A percentile compares a stretch with the other conserved stretches of the same genome.
Evolutionary conservation across 306 rosid species (phyloP).

Genomic region (Sicyos edulis): DNA sequence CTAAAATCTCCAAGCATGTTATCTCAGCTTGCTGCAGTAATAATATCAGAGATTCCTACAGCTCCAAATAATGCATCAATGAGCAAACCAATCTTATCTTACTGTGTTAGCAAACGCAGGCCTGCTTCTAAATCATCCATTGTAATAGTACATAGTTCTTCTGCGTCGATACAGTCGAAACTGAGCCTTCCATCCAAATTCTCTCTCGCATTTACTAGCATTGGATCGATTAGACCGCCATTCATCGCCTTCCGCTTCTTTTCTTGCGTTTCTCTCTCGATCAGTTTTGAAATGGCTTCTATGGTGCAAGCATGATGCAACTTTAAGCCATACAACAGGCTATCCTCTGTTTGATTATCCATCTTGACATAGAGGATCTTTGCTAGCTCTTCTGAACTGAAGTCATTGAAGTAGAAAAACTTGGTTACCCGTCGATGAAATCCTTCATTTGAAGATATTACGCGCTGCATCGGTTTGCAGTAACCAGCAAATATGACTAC

Average conservation of each 20-base stretch:
- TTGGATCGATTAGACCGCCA: slow-evolving; percentile 75
- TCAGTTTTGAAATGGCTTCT: slow-evolving; percentile 53
- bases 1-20: no score
- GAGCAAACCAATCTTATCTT: slow-evolving; percentile 12
- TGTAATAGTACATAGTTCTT: slow-evolving; percentile 72
- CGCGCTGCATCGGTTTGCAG: slow-evolving; percentile 89
- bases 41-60: no score
- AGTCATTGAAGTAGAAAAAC: slow-evolving; percentile 74
- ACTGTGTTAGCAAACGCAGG: slow-evolving; percentile 15
- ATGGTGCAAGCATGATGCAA: slow-evolving; percentile 57
- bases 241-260: slow-evolving; percentile 76
- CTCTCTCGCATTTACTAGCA: slow-evolving; percentile 85
- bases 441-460: slow-evolving; percentile 84
- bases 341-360: slow-evolving; percentile 50
- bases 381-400: slow-evolving; percentile 67
- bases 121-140: slow-evolving; percentile 76
- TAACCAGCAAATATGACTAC: slow-evolving; percentile 95
- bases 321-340: slow-evolving; percentile 78
- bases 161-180: slow-evolving; percentile 85
- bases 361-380: slow-evolving; percentile 80
- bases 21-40: no score
- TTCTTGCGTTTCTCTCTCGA: slow-evolving; percentile 55
- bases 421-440: slow-evolving; percentile 93
- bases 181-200: slow-evolving; percentile 77
- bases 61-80: background rate